Evolutionary conservation across 768 basidiomycete genomes (phyloP), one percentile per base, ranked within the genome.

Genomic region (Agaricus sinodeliciosus): DNA sequence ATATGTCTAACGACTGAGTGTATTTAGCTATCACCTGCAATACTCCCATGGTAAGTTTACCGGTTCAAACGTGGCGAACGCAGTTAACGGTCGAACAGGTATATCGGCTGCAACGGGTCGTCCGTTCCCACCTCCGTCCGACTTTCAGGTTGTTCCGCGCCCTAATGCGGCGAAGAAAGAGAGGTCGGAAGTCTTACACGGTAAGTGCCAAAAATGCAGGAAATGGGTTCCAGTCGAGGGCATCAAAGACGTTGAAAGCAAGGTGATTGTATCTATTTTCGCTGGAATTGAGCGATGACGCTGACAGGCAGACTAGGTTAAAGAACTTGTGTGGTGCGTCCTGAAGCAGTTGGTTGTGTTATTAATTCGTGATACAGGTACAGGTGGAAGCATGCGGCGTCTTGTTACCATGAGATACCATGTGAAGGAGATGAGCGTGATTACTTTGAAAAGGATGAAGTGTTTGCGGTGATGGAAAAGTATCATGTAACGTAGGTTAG

Each of bases 301-400:
- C n/a, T 26, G 12, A 48, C 42, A 48, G 13, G 41, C 18, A 4
- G 25, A 2, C 18, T 48, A 86, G 85, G 82, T 87, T 28, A 81
- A 79, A 58, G 87, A 90, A 59, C 73, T 90, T 5, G 82, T 82
- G 60, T 90, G 89, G 87, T 89, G 60, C 47, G 79, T 71, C n/a
- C 9, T n/a, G 18, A 16, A 41, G 18, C 16, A 35, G 28, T 11
- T 22, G 18, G 12, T 26, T 35, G n/a, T 39, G 35, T 27, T 11
- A 25, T 39, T 39, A 39, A 22, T 7, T 11, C 19, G 6, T 40
- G 19, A 36, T 51, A 31, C 12, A 4, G 37, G 27, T 16, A 1
- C 47, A 85, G 84, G 86, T 89, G 85, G 85, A 89, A 92, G 66
- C 90, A 92, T 60, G 90, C 89, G 26, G 86, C 86, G 1, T 59